Conservation (phyloP, 2,329 filamentous ascomycete genomes). For the Anthostomella pinea region DNA sequence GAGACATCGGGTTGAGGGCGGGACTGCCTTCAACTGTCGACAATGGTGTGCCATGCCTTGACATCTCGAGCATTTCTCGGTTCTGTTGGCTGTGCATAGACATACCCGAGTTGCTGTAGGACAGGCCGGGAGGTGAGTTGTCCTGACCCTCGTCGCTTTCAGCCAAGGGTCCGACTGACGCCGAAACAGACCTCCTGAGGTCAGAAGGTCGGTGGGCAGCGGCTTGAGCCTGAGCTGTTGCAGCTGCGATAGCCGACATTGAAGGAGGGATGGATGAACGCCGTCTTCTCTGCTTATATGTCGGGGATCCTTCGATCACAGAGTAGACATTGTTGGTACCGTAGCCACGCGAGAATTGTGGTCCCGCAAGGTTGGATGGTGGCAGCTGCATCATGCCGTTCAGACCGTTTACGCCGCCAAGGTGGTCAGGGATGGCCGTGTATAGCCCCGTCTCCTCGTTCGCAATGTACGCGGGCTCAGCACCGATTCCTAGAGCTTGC, state of each 20-base stretch:
- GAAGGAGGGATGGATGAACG: conserved; percentile 88
- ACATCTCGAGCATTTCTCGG: conserved; percentile 78
- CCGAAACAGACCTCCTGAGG: conserved; percentile 84
- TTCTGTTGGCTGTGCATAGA: conserved; percentile 65
- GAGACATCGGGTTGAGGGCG: conserved; percentile 65
- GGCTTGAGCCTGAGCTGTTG: conserved; percentile 54
- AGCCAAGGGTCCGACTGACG: conserved; percentile 75
- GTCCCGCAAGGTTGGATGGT: conserved; percentile 76
- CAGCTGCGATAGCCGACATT: conserved; percentile 65
- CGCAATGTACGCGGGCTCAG: conserved; percentile 94
- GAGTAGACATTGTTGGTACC: conserved; percentile 80
- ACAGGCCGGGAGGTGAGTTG: conserved; percentile 75
- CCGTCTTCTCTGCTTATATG: conserved; percentile 94
- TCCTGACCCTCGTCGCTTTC: conserved; percentile 77
- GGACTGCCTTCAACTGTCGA: conserved; percentile 82
- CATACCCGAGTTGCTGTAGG: conserved; percentile 68
- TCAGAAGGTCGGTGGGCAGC: conserved; percentile 80
- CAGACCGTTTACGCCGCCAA: conserved; percentile 67
- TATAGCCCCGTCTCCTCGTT: conserved; percentile 97
- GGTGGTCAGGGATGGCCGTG: conserved; percentile 87
- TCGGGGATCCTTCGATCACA: conserved; percentile 95
- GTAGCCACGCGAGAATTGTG: conserved; percentile 75
- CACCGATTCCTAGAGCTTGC: conserved; percentile 74
- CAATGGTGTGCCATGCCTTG: conserved; percentile 85
- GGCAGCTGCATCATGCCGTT: conserved; percentile 90